Evolutionary conservation across 441 rosid species (phyloP).

Genomic region (Eutrema salsugineum): DNA sequence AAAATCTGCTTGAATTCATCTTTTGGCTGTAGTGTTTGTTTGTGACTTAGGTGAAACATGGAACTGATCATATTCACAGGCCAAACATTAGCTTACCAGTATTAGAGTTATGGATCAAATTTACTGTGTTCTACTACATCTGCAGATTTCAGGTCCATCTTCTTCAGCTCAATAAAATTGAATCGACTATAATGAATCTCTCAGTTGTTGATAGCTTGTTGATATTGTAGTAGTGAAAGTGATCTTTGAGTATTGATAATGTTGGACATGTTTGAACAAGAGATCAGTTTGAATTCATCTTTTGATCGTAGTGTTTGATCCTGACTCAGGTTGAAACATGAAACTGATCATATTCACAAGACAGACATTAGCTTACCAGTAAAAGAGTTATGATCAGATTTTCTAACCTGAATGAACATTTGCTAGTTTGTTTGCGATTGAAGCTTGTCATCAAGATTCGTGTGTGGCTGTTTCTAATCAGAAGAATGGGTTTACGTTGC

Average conservation of each 20-base stretch:
- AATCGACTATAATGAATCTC: not conserved
- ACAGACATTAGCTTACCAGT: not conserved
- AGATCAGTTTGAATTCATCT: not conserved
- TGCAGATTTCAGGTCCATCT: slow-evolving; percentile 63
- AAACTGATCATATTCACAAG: not conserved
- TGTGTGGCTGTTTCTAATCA: not conserved
- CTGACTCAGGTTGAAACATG: not conserved
- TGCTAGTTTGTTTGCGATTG: not conserved
- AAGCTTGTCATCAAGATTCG: not conserved
- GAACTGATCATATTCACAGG: not conserved
- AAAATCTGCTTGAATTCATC: not conserved
- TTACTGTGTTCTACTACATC: slow-evolving; percentile 48
- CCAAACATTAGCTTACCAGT: not conserved
- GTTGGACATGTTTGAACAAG: not conserved
- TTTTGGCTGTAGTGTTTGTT: not conserved
- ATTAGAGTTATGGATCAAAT: not conserved
- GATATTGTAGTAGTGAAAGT: too few relatives aligned
- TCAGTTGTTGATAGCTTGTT: not conserved
- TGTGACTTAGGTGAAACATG: not conserved
- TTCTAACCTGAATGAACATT: not conserved
- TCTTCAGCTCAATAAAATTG: not conserved
- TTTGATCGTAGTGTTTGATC: not conserved
- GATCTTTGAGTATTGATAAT: not conserved
- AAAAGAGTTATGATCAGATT: not conserved
- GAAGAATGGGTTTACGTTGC: slow-evolving; percentile 3